Conservation (phyloP, 2,329 filamentous ascomycete species). For the Talaromyces sp. region DNA sequence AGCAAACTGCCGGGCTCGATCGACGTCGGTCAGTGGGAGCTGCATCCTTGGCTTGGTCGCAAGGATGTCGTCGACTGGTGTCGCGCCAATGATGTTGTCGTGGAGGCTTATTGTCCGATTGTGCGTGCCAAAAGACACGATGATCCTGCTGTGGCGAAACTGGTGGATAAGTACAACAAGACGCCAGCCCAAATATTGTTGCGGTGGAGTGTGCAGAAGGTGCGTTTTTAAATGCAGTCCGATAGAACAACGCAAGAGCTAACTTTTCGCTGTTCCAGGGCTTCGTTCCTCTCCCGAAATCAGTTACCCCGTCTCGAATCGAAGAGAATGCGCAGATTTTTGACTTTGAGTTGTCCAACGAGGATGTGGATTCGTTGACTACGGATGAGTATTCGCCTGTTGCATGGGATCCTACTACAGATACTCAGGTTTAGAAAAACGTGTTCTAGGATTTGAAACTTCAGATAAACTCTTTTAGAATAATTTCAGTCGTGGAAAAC, state of each 20-base stretch:
- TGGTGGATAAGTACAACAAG: constrained; percentile 55
- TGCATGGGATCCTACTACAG: not conserved
- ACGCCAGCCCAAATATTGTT: constrained; percentile 55
- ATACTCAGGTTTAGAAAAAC: not conserved
- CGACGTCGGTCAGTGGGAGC: constrained; percentile 80
- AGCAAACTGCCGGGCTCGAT: constrained; percentile 55
- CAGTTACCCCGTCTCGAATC: constrained; percentile 55
- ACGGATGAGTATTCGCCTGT: constrained; percentile 44
- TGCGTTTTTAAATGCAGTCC: constrained; percentile 14
- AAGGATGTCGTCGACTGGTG: constrained; percentile 77
- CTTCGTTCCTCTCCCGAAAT: constrained; percentile 60
- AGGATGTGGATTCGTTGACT: constrained; percentile 54
- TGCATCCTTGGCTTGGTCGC: constrained; percentile 84
- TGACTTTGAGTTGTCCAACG: constrained; percentile 55
- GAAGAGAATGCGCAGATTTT: constrained; percentile 56
- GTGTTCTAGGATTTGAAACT: no score
- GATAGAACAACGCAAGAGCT: not conserved
- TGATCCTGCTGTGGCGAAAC: constrained; percentile 47
- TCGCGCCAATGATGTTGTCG: constrained; percentile 54
- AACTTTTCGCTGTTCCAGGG: constrained; percentile 34
- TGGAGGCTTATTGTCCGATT: constrained; percentile 53
- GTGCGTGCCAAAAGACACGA: constrained; percentile 44
- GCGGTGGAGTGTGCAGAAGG: constrained; percentile 58
- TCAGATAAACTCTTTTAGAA: no score
- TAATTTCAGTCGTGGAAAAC: no score